A percentile compares a stretch with the other conserved stretches of the same genome.
phyloP scores from a whole-genome alignment of 2,329 filamentous ascomycete genomes.

The Knufia petricola region DNA sequence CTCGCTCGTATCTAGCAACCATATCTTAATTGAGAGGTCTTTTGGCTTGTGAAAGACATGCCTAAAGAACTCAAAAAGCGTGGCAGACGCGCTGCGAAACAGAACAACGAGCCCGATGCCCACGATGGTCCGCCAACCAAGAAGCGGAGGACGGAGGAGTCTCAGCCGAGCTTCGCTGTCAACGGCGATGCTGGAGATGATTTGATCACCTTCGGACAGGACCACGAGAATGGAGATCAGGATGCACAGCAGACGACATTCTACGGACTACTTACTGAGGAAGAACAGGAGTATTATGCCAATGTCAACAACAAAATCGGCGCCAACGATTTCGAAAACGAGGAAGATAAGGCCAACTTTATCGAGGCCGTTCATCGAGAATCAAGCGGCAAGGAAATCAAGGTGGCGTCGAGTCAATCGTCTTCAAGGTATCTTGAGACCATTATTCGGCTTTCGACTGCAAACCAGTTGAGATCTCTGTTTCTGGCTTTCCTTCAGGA shows the following conservation, averaged over 20 bases:
- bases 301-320: constrained; percentile 83
- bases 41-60: constrained; percentile 21
- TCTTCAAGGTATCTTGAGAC: constrained; percentile 90
- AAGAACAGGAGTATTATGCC: constrained; percentile 94
- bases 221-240: constrained; percentile 13
- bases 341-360: constrained; percentile 62
- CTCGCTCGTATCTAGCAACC: too few relatives aligned
- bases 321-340: constrained; percentile 70
- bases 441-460: constrained; percentile 70
- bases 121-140: constrained; percentile 29
- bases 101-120: constrained; percentile 29
- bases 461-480: constrained; percentile 71
- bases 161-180: constrained; percentile 12
- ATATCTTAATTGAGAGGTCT: too few relatives aligned
- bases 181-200: constrained; percentile 25
- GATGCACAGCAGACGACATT: constrained; percentile 56
- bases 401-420: constrained; percentile 89
- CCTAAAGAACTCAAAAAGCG: constrained; percentile 40
- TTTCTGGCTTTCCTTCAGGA: constrained; percentile 80
- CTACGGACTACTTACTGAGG: constrained; percentile 83
- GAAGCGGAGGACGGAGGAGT: constrained; percentile 29
- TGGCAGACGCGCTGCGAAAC: constrained; percentile 34
- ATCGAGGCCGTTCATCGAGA: constrained; percentile 77
- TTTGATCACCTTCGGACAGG: constrained; percentile 31
- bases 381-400: constrained; percentile 84